Evolutionary conservation across 2,329 filamentous ascomycete genomes (phyloP).

Genomic region (Fusarium sp.): DNA sequence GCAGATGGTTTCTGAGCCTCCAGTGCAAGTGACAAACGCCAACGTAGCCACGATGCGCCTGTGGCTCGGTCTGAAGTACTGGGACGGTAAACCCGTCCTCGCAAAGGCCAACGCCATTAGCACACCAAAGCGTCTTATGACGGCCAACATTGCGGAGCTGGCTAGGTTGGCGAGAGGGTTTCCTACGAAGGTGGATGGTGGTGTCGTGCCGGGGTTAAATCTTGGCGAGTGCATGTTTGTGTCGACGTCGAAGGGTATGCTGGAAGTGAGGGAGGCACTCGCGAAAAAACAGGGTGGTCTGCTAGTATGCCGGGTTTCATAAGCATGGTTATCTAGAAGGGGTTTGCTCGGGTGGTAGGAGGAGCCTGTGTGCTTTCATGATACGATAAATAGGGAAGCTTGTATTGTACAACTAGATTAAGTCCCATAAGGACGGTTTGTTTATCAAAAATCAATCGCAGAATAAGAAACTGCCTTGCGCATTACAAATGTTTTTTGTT

Average conservation of each 20-base stretch:
- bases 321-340: conserved; percentile 23
- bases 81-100: conserved; percentile 82
- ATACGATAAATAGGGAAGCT: conserved; percentile 35
- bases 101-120: conserved; percentile 71
- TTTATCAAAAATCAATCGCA: conserved; percentile 40
- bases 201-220: conserved; percentile 77
- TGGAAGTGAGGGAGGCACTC: conserved; percentile 85
- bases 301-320: conserved; percentile 75
- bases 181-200: conserved; percentile 63
- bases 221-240: conserved; percentile 87
- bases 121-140: conserved; percentile 79
- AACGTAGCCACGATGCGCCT: conserved; percentile 80
- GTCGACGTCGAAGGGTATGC: conserved; percentile 77
- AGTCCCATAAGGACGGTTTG: conserved; percentile 25
- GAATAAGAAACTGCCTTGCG: conserved; percentile 18
- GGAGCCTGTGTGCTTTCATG: conserved; percentile 26
- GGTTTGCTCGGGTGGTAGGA: background rate
- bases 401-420: conserved; percentile 45
- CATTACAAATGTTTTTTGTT: conserved; percentile 11
- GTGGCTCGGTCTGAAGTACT: conserved; percentile 93
- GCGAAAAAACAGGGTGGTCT: conserved; percentile 83
- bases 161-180: conserved; percentile 74
- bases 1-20: conserved; percentile 55
- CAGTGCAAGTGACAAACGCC: conserved; percentile 68
- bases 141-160: conserved; percentile 69